Evolutionary conservation across 1,139 yeast genomes (phyloP).

Genomic region (Yamadazyma jaroonii): DNA sequence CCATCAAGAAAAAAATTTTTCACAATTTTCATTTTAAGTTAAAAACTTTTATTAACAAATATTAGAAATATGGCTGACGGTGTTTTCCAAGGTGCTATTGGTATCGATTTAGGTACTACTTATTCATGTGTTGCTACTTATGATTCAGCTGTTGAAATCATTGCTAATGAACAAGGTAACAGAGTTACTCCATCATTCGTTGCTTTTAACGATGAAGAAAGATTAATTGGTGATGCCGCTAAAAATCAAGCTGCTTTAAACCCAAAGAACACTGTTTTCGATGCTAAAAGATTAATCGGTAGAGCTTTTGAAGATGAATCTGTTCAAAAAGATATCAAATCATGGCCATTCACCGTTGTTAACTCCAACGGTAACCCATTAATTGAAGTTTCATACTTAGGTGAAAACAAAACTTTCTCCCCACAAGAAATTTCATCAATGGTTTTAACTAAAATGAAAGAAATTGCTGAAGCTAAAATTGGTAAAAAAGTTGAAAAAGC

Average conservation of each 20-base stretch:
- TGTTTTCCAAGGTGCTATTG: slow-evolving; percentile 97
- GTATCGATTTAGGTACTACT: slow-evolving; percentile 84
- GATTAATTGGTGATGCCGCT: slow-evolving; percentile 99
- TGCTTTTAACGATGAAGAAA: slow-evolving; percentile 95
- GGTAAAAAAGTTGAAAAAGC: slow-evolving; percentile 44
- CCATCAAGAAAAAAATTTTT: slow-evolving; percentile 12
- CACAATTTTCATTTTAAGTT: slow-evolving; percentile 9
- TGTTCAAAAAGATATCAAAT: slow-evolving; percentile 42
- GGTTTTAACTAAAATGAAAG: slow-evolving; percentile 73
- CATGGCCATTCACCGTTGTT: slow-evolving; percentile 43
- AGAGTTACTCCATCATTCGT: slow-evolving; percentile 96
- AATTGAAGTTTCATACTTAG: slow-evolving; percentile 91
- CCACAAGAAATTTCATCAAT: slow-evolving; percentile 97
- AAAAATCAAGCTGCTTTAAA: slow-evolving; percentile 98
- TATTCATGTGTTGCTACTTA: slow-evolving; percentile 82
- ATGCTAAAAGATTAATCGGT: slow-evolving; percentile 86
- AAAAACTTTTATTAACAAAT: slow-evolving; percentile 13
- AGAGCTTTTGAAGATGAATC: slow-evolving; percentile 43
- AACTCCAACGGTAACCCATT: slow-evolving; percentile 84
- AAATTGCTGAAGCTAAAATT: slow-evolving; percentile 46
- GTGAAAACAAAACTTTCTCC: slow-evolving; percentile 90
- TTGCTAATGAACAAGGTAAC: slow-evolving; percentile 54
- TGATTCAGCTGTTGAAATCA: slow-evolving; percentile 72
- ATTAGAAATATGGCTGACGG: slow-evolving; percentile 81
- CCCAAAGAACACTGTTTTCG: slow-evolving; percentile 95